Base-by-base conservation (phyloP, 108 stramenopile species). In the Nitzschia sp. region DNA sequence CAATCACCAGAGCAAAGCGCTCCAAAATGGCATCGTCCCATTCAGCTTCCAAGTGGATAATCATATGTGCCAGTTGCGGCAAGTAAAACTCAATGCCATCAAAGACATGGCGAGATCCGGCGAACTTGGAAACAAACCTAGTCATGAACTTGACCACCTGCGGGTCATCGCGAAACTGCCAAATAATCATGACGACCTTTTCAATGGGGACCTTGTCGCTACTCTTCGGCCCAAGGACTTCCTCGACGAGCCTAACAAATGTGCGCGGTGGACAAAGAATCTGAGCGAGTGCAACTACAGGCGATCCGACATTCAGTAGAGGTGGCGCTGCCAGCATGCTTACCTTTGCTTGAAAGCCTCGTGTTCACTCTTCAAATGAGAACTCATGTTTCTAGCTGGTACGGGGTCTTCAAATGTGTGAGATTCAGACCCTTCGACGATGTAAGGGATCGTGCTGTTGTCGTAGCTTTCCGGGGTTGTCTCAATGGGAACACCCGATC, bases 61-160 rank as follows among this genome's bases (percentile, higher is more conserved):
- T 95, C 98, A 99, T 98, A 78, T 99, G 98, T 4, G 97, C 98
- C 59, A 99, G 80, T 81, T 99, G 98, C 24, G 98, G 98, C 49
- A 99, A 88, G 79, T 98, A 99, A 66, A 98, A 99, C 75, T 98
- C 99, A 42, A 98, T 97, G 18, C 97, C 98, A 64, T 96, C 95
- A 82, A 98, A 99, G 72, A 97, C 97, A 68, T 94, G 83, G 23
- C 95, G 83, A 32, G 95, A 91, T 59, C 96, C 94, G n/a, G 96
- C 85, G 75, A 93, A 97, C 86, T 92, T 91, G 62, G 85, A 76
- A 28, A 98, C 90, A 68, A 98, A 95, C 54, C 95, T 91, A 1
- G 91, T 85, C 84, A 98, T 95, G 62, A 95, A 96, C 46, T 88
- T 86, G 25, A 97, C 93, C 56, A 98, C 89, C 1, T 87, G 77